Base-by-base conservation (phyloP, 2,329 filamentous ascomycete genomes). In the Colletotrichum eleusines region DNA sequence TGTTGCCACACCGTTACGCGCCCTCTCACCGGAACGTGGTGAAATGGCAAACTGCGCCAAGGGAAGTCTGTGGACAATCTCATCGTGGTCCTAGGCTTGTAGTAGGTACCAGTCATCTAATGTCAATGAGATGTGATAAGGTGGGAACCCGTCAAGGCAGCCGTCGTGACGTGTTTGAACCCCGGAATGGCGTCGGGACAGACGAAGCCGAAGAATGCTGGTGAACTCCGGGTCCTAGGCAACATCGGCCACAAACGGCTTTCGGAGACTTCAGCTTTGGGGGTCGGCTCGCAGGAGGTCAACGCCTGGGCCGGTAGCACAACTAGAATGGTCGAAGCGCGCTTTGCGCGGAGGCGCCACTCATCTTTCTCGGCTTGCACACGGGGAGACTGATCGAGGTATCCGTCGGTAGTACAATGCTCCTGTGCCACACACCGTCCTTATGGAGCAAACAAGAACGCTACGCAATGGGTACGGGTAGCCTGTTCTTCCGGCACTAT, bases 401-500 rank as follows among this genome's bases (percentile, higher is more conserved):
- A 35, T 44, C 38, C 42, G 40, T 44, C 26, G 4, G 64, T 67
- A 28, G 48, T 50, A 67, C 64, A 38, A 38, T 63, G 51, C 35
- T 33, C 20, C n/a, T 40, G 40, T 48, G 51, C 51, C 31, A 44
- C 42, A 23, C 11, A n/a, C 42, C 35, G 16, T 68, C 8, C 50
- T 28, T 9, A 48, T 8, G 28, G 61, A 16, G 60, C 65, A 67
- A 67, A 63, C 59, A 64, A 51, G 53, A 28, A 54, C 55, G 23
- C 26, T 48, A 50, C 26, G 51, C 26, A 18, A 20, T 42, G 26
- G 20, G 12, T 54, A 42, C 16, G 20, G 23, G 26, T n/a, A 18
- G 26, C 12, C 46, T 26, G 16, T 14, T 9, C 48, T n/a, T 26
- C 23, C 33, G 33, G 35, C 3, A 40, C 12, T 50, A 11, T 20